Percentiles rank a stretch among this genome's conserved stretches.
phyloP scores from a whole-genome alignment of 2,329 filamentous ascomycete genomes.

The Aspergillus fijiensis region DNA sequence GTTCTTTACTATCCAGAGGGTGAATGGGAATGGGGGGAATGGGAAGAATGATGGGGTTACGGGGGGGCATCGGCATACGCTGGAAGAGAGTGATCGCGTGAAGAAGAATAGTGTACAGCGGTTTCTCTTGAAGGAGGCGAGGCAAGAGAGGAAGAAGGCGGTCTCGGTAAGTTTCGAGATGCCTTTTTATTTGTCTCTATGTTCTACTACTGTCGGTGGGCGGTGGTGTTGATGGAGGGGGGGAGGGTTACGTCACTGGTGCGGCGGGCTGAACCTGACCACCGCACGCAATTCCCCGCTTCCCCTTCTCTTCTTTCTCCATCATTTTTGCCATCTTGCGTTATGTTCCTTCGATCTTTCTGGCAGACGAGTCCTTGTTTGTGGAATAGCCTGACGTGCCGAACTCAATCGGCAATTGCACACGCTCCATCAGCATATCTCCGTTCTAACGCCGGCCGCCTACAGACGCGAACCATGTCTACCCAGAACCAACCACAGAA shows the following conservation, averaged over 20 bases:
- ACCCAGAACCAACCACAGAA: conserved; percentile 59
- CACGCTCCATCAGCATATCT: conserved; percentile 4
- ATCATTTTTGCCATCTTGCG: background rate
- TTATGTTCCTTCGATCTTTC: background rate
- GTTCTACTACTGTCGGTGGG: background rate
- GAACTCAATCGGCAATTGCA: background rate
- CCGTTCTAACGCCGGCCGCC: conserved; percentile 2
- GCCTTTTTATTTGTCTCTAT: background rate
- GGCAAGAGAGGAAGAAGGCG: conserved; percentile 60
- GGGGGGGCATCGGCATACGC: conserved; percentile 71
- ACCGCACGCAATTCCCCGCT: background rate
- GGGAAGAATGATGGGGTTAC: conserved; percentile 68
- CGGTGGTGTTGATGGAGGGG: background rate
- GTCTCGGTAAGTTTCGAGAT: conserved; percentile 45
- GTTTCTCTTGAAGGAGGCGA: conserved; percentile 62
- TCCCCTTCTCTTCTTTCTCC: background rate
- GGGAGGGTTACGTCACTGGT: conserved; percentile 15
- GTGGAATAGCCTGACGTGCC: background rate
- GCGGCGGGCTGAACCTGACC: background rate
- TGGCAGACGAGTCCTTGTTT: background rate
- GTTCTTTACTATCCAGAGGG: conserved; percentile 73
- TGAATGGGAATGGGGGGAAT: conserved; percentile 74
- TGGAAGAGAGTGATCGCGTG: conserved; percentile 73
- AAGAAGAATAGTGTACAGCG: conserved; percentile 78
- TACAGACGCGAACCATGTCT: conserved; percentile 43